Percentiles rank a stretch among this genome's conserved stretches.
Evolutionary conservation across 805 yeast genomes (phyloP).

Genomic region (Pichia kluyveri): DNA sequence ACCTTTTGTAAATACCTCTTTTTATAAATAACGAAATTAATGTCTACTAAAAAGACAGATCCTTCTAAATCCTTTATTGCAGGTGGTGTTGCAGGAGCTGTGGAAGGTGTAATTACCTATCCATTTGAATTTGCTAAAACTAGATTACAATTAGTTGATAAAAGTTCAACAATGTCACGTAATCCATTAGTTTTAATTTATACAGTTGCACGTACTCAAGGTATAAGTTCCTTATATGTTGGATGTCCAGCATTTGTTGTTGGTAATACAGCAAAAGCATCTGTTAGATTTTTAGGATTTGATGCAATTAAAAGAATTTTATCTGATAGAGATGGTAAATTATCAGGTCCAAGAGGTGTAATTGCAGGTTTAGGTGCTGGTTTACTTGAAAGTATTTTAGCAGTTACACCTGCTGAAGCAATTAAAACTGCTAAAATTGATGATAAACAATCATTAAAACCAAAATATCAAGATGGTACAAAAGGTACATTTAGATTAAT

Average conservation of each 20-base stretch:
- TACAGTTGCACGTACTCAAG: conserved; percentile 69
- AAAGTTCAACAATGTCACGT: conserved; percentile 53
- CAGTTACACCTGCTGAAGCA: conserved; percentile 96
- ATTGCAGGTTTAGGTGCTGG: conserved; percentile 98
- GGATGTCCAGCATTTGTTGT: conserved; percentile 96
- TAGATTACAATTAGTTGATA: conserved; percentile 72
- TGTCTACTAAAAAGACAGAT: conserved; percentile 36
- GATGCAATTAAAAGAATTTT: conserved; percentile 74
- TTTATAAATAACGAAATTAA: not conserved
- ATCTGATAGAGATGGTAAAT: conserved; percentile 76
- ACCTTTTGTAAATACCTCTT: not conserved
- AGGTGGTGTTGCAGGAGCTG: conserved; percentile 95
- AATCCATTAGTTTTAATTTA: conserved; percentile 80
- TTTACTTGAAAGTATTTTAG: conserved; percentile 78
- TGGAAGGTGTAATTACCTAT: conserved; percentile 85
- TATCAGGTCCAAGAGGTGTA: conserved; percentile 86
- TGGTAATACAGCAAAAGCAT: conserved; percentile 93
- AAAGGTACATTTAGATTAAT: conserved; percentile 58
- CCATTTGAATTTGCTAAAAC: conserved; percentile 98
- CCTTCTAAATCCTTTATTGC: conserved; percentile 81
- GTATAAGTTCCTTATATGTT: conserved; percentile 70
- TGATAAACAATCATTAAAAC: conserved; percentile 70
- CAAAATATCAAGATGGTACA: conserved; percentile 65
- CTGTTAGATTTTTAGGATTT: conserved; percentile 89
- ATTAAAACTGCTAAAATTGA: conserved; percentile 93